Percentiles rank a stretch among this genome's conserved stretches.
These are phyloP conservation scores for Neopestalotiopsis clavispora DNA, from an alignment of 2,329 filamentous ascomycete genomes.

Conservation along the genomic window DNA sequence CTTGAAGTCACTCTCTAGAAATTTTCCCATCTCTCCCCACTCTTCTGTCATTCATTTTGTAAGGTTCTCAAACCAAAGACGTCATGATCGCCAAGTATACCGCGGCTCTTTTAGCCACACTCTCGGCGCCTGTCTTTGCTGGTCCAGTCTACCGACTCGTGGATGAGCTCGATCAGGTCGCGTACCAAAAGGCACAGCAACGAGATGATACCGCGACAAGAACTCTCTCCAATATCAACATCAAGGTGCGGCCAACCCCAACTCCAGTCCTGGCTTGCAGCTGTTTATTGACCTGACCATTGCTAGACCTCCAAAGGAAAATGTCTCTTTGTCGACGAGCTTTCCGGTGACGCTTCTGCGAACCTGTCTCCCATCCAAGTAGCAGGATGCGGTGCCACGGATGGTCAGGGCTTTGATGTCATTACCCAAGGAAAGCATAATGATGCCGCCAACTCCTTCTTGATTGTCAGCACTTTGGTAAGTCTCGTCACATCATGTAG, in stretches of 20 bases:
- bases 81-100: slow-evolving; percentile 19
- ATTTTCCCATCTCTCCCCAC: background rate
- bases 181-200: slow-evolving; percentile 47
- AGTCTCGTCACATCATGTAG: slow-evolving; percentile 18
- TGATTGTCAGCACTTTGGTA: slow-evolving; percentile 59
- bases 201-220: slow-evolving; percentile 46
- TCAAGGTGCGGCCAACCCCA: slow-evolving; percentile 34
- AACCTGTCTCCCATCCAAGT: slow-evolving; percentile 49
- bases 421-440: slow-evolving; percentile 56
- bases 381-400: slow-evolving; percentile 43
- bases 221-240: slow-evolving; percentile 43
- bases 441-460: slow-evolving; percentile 47
- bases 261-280: background rate
- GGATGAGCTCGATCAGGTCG: slow-evolving; percentile 40
- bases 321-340: slow-evolving; percentile 47
- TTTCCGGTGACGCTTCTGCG: slow-evolving; percentile 50
- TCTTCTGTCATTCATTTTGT: background rate
- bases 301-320: slow-evolving; percentile 43
- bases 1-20: slow-evolving; percentile 5
- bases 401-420: slow-evolving; percentile 48
- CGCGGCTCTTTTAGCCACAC: background rate
- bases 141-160: slow-evolving; percentile 36
- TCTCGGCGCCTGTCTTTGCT: slow-evolving; percentile 20
- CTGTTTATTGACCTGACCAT: slow-evolving; percentile 16
- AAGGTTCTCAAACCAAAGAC: background rate